These are phyloP conservation scores for Uromyces viciae-fabae DNA, from an alignment of 1,284 basidiomycete species.

Conservation along the genomic window DNA sequence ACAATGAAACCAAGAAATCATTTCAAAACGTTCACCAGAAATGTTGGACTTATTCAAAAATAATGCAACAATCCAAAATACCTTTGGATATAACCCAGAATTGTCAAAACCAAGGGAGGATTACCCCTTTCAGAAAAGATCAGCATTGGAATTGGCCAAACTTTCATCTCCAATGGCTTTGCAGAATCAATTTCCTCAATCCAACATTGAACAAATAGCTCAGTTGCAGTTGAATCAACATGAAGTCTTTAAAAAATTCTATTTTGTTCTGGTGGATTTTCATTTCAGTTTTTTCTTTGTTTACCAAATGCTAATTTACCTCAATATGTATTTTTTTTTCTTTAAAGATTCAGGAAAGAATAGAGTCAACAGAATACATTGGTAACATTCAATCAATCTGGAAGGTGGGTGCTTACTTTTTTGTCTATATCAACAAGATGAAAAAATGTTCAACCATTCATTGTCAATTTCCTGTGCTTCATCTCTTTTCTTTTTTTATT, in stretches of 20 bases:
- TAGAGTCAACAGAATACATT: background rate
- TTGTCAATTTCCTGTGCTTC: no score
- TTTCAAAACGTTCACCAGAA: background rate
- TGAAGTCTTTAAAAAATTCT: background rate
- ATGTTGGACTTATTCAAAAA: background rate
- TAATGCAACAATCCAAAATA: background rate
- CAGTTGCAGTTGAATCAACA: background rate
- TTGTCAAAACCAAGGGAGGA: background rate
- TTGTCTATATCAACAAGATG: background rate
- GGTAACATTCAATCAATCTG: background rate
- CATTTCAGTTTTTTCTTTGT: background rate
- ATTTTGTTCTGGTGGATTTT: background rate
- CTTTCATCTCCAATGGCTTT: background rate
- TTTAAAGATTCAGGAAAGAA: background rate
- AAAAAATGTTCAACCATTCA: background rate
- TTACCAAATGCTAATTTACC: no score
- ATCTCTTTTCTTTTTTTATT: no score
- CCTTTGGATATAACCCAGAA: conserved; percentile 4
- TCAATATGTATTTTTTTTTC: background rate
- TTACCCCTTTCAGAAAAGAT: background rate
- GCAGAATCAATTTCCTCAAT: background rate
- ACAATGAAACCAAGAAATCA: background rate
- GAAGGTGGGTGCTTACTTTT: background rate
- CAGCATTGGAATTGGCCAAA: background rate
- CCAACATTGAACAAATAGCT: background rate